Evolutionary conservation across 495 filamentous ascomycete genomes (phyloP), one percentile per base, ranked within the genome.

Genomic region (Daldinia loculata): DNA sequence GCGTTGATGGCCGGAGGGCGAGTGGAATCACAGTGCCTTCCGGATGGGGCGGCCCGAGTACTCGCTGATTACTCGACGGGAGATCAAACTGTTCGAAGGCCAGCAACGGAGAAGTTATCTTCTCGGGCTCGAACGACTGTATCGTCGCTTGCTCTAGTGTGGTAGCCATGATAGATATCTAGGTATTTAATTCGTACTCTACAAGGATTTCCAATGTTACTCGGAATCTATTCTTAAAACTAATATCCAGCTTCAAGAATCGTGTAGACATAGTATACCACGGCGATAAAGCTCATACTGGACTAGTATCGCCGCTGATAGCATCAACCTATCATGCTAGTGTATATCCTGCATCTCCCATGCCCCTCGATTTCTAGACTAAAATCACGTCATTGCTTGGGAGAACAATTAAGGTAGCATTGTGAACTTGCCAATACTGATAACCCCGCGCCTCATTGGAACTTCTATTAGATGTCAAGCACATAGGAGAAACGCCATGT

Each of bases 1-100:
- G 12, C 6, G 55, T 53, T 8, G 75, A 76, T 29, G 79, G 82
- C 6, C 75, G 76, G 4, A 86, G 70, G 0, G 83, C 82, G 4
- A 86, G 77, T 4, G 84, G 84, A 8, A 78, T 82, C 3, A 74
- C 69, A 14, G 79, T 83, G 27, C 80, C 69, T 15, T 68, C 43
- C 11, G 81, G 81, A 75, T 85, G 82, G 14, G 83, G 84, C 19
- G 78, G 39, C 22, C 73, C 73, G 27, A 75, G 69, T 41, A 66
- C 22, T 11, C 73, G 81, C 59, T 84, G 82, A 64, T 85, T 85
- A 6, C 76, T 78, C 4, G 79, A 48, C 27, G 76, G 75, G 14
- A 78, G 61, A 56, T 74, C 66, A 24, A 78, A 78, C 11, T 66
- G 57, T 48, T 78, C 75, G 50, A 78, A 78, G 11, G 63, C 53